Evolutionary conservation across 805 yeast genomes (phyloP).

Genomic region (Priceomyces fermenticarens): DNA sequence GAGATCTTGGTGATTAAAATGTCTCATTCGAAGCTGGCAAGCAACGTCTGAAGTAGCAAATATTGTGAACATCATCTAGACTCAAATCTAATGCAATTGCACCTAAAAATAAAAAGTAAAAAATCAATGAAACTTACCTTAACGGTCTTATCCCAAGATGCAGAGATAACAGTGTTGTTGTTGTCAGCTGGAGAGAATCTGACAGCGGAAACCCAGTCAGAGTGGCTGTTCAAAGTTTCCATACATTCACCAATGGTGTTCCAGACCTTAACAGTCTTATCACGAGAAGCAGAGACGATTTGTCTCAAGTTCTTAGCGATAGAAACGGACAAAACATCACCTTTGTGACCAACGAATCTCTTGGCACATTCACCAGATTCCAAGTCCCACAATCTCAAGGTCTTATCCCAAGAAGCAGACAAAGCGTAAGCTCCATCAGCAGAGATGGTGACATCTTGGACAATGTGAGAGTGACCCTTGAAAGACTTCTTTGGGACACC

Average conservation of each 20-base stretch:
- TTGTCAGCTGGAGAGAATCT: conserved; percentile 89
- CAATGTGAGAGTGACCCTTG: conserved; percentile 99
- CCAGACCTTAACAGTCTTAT: conserved; percentile 99
- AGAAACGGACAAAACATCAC: conserved; percentile 96
- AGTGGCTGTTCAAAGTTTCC: conserved; percentile 91
- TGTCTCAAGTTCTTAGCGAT: conserved; percentile 95
- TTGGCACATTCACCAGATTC: conserved; percentile 88
- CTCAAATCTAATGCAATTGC: conserved; percentile 6
- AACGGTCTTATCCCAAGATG: conserved; percentile 98
- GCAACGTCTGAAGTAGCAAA: conserved; percentile 99
- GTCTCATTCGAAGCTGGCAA: conserved; percentile 84
- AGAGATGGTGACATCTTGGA: conserved; percentile 95
- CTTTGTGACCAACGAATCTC: conserved; percentile 97
- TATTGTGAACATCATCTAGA: conserved; percentile 70
- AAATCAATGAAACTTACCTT: conserved; percentile 74
- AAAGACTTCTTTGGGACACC: conserved; percentile 98
- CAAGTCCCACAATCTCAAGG: conserved; percentile 98
- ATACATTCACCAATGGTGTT: conserved; percentile 97
- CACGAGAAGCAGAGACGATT: conserved; percentile 98
- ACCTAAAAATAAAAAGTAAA: conserved; percentile 1
- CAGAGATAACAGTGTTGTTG: conserved; percentile 83
- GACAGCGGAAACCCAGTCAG: conserved; percentile 98
- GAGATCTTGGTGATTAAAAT: conserved; percentile 97
- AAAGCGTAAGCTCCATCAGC: conserved; percentile 97
- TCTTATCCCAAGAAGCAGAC: conserved; percentile 99